Base-by-base conservation (phyloP, 208 protist genomes). In the Angomonas desouzai region DNA sequence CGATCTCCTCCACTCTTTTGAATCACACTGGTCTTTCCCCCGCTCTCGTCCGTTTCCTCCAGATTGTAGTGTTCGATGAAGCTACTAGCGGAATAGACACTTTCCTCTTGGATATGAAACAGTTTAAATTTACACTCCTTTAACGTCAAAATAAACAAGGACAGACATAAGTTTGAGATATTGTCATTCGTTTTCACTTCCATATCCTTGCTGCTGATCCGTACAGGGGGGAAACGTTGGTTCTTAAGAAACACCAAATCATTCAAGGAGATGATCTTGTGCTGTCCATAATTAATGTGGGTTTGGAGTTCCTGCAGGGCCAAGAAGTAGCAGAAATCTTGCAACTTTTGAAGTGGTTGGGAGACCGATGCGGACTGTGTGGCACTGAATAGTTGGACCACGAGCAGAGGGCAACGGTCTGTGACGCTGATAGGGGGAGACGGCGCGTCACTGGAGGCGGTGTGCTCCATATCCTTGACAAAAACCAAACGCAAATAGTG, bases 401-500 rank as follows among this genome's bases (percentile, higher is more conserved):
- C 76, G 0, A 96, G 68, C 51, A 77, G 57, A 23, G 86, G 81
- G 62, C 87, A 93, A 10, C 80, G 77, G 58, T 90, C 81, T 3
- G 74, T 74, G 7, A 66, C 62, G 23, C 62, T 77, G 23, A 96
- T 62, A 25, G 55, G 62, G 16, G 82, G 82, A 23, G 89, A 77
- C 0, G 76, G 77, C 11, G 64, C 62, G 22, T 69, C 83, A 25
- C 77, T 25, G 2, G 79, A 85, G 0, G 77, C 70, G 22, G 59
- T 77, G 48, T 78, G 67, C 43, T 72, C 64, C 28, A 77, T 79
- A 63, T 93, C 85, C 48, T 87, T 89, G 32, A 92, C 77, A 73
- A 96, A 96, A 0, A 96, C 78, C 16, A 96, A 68, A 1, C 89
- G 81, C 32, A 96, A 65, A 63, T 90, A 96, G 77, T 96, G 89